Percentiles rank a stretch among this genome's conserved stretches.
phyloP scores from a whole-genome alignment of 768 basidiomycete species.

The Macrolepiota fuliginosa region DNA sequence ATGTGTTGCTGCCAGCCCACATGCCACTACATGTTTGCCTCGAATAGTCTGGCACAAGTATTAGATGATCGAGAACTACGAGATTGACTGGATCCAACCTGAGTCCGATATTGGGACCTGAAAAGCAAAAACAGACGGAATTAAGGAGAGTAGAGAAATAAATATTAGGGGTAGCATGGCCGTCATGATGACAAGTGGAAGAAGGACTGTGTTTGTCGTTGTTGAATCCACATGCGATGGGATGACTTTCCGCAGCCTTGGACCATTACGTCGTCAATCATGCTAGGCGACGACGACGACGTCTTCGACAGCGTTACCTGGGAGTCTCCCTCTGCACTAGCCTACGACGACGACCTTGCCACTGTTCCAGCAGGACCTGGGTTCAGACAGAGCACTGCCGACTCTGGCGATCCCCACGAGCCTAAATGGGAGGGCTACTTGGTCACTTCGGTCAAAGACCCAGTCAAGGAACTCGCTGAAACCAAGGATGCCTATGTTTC shows the following conservation, averaged over 20 bases:
- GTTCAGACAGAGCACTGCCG: slow-evolving; percentile 77
- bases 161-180: slow-evolving; percentile 19
- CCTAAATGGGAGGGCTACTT: slow-evolving; percentile 92
- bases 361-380: slow-evolving; percentile 59
- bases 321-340: slow-evolving; percentile 68
- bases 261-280: slow-evolving; percentile 27
- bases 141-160: slow-evolving; percentile 28
- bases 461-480: slow-evolving; percentile 93
- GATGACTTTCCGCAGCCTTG: background rate
- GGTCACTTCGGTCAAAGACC: slow-evolving; percentile 82
- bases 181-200: slow-evolving; percentile 23
- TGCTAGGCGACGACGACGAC: slow-evolving; percentile 87
- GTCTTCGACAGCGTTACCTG: slow-evolving; percentile 91
- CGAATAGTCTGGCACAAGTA: slow-evolving; percentile 55
- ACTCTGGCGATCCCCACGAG: slow-evolving; percentile 75
- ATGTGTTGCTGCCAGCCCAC: slow-evolving; percentile 79
- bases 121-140: slow-evolving; percentile 44
- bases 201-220: slow-evolving; percentile 31
- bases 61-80: slow-evolving; percentile 8
- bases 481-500: slow-evolving; percentile 98
- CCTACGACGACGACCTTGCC: slow-evolving; percentile 43
- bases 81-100: slow-evolving; percentile 27
- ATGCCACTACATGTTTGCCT: slow-evolving; percentile 95
- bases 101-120: slow-evolving; percentile 67
- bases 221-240: slow-evolving; percentile 26